Percentiles rank a stretch among this genome's conserved stretches.
phyloP scores from a whole-genome alignment of 352 stramenopile species.

The Pythium diclinum region DNA sequence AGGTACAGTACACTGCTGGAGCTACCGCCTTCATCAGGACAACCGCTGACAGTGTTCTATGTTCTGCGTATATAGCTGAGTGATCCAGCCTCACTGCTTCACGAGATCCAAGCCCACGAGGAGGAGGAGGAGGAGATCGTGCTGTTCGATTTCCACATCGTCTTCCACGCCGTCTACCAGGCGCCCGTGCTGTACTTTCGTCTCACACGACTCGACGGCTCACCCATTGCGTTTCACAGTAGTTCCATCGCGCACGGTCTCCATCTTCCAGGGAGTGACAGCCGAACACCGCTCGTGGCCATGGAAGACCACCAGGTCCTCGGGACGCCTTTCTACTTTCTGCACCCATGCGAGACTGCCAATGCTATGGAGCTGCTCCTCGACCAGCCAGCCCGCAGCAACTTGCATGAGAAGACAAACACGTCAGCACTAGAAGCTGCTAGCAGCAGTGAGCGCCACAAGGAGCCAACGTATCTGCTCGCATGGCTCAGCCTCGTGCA shows the following conservation, averaged over 20 bases:
- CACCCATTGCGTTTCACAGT: conserved; percentile 21
- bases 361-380: conserved; percentile 63
- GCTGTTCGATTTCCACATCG: conserved; percentile 79
- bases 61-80: neutral
- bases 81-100: neutral
- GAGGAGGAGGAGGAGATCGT: conserved; percentile 23
- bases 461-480: conserved; percentile 41
- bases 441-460: neutral
- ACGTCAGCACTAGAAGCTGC: neutral
- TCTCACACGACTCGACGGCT: conserved; percentile 36
- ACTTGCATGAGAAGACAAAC: neutral
- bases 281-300: conserved; percentile 36
- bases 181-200: conserved; percentile 76
- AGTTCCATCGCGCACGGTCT: conserved; percentile 7
- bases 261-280: conserved; percentile 37
- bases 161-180: conserved; percentile 76
- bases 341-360: conserved; percentile 80
- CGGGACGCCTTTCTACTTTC: conserved; percentile 60
- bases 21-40: neutral
- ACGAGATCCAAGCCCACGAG: neutral
- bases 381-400: conserved; percentile 11
- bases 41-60: neutral
- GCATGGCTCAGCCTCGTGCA: conserved; percentile 79
- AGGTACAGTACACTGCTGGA: neutral
- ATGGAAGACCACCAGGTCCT: conserved; percentile 74